A percentile compares a stretch with the other conserved stretches of the same genome.
Conservation (phyloP, 129 eudicot genomes). For the Silybum marianum region DNA sequence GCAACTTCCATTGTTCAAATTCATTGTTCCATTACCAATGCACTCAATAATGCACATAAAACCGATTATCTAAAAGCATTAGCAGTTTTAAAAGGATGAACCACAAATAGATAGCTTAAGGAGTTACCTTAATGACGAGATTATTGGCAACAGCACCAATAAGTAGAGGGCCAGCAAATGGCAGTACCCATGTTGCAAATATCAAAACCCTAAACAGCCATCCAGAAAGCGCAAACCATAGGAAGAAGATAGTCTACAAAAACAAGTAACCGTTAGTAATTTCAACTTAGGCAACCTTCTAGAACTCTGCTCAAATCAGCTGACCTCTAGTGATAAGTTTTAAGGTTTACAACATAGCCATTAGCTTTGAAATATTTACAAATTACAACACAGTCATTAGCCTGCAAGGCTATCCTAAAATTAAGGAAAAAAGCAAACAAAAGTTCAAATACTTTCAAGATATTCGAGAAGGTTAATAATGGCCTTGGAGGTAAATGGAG, state of each 20-base stretch:
- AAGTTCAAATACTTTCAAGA: not conserved
- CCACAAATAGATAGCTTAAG: not conserved
- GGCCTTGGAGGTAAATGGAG: not conserved
- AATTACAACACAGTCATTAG: not conserved
- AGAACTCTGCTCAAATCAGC: not conserved
- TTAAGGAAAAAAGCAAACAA: not conserved
- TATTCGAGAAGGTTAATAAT: not conserved
- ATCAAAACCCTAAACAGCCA: slow-evolving; percentile 80
- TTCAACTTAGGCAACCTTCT: not conserved
- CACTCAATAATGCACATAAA: not conserved
- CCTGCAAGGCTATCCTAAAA: not conserved
- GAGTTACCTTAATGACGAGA: slow-evolving; percentile 70
- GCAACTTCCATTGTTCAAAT: not conserved
- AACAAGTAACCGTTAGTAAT: not conserved
- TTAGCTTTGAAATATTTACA: not conserved
- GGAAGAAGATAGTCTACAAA: slow-evolving; percentile 75
- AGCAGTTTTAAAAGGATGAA: not conserved
- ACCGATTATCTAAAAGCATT: not conserved
- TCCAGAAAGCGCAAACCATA: slow-evolving; percentile 96
- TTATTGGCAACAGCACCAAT: slow-evolving; percentile 75
- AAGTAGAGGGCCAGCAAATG: slow-evolving; percentile 85
- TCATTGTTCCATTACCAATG: not conserved
- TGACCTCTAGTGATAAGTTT: not conserved
- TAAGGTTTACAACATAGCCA: not conserved
- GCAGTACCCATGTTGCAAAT: slow-evolving; percentile 78